Percentiles rank a stretch among this genome's conserved stretches.
Conservation (phyloP, 495 filamentous ascomycete species). For the Cercophora sp. region DNA sequence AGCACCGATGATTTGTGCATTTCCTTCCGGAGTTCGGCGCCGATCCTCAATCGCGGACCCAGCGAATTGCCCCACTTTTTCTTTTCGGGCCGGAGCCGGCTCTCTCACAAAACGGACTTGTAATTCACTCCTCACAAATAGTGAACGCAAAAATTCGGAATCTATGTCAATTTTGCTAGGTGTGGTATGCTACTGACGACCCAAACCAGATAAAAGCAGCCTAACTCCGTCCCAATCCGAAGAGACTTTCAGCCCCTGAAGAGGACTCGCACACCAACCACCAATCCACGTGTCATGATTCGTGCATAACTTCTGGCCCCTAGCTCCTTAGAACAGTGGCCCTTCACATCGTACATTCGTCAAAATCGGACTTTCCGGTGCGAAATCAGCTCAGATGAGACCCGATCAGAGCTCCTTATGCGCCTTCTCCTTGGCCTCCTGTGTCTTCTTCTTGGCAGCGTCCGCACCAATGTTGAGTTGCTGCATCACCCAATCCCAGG, state of each 20-base stretch:
- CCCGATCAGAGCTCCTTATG: conserved; percentile 20
- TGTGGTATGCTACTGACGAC: not conserved
- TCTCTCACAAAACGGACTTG: no score
- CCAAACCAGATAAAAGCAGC: not conserved
- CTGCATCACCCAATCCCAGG: conserved; percentile 57
- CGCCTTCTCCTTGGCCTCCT: conserved; percentile 35
- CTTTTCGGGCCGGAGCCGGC: no score
- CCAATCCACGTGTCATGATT: no score
- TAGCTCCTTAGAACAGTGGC: not conserved
- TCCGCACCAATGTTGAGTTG: conserved; percentile 60
- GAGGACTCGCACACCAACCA: no score
- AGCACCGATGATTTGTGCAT: no score
- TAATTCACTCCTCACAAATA: no score
- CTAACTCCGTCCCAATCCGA: not conserved
- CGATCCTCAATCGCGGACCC: no score
- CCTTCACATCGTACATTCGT: not conserved
- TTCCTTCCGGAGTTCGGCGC: no score
- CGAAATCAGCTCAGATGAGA: not conserved
- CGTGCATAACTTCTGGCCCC: not conserved
- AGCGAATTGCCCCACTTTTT: no score
- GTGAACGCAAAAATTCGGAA: no score
- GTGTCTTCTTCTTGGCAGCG: conserved; percentile 56
- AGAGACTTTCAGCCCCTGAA: not conserved
- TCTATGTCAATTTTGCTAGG: no score
- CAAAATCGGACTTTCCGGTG: not conserved